These are phyloP conservation scores for Sophora flavescens DNA, from an alignment of 306 rosid species.

Conservation along the genomic window DNA sequence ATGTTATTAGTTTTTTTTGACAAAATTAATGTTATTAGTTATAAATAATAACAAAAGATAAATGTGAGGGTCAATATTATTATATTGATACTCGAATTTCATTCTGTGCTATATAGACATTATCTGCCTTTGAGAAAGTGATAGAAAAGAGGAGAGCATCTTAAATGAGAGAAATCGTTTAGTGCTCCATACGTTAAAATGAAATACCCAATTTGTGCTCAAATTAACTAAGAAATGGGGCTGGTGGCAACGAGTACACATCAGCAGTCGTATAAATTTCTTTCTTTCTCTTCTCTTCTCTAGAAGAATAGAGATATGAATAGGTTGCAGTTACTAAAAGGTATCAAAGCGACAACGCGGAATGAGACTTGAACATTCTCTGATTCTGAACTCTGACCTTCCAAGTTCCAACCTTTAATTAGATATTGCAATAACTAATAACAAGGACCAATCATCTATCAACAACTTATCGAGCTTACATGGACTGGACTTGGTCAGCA, in stretches of 20 bases:
- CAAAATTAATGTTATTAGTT: too few relatives aligned
- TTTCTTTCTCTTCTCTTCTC: background rate
- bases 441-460: conserved; percentile 34
- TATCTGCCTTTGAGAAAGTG: too few relatives aligned
- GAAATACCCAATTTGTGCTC: too few relatives aligned
- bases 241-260: background rate
- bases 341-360: conserved; percentile 45
- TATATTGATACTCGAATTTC: too few relatives aligned
- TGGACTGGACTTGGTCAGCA: conserved; percentile 65
- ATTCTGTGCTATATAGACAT: too few relatives aligned
- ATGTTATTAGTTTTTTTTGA: too few relatives aligned
- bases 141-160: too few relatives aligned
- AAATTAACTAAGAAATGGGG: background rate
- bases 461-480: background rate
- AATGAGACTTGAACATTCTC: conserved; percentile 53
- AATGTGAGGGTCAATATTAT: too few relatives aligned
- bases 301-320: background rate
- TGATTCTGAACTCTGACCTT: background rate
- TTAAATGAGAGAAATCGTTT: too few relatives aligned
- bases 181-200: too few relatives aligned
- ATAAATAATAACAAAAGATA: too few relatives aligned
- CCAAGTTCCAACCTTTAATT: background rate
- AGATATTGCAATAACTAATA: conserved; percentile 9
- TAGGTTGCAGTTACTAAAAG: too few relatives aligned
- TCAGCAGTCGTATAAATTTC: background rate